Percentiles rank a stretch among this genome's conserved stretches.
These are phyloP conservation scores for Trypanosoma melophagium DNA, from an alignment of 208 protist genomes.

Conservation along the genomic window DNA sequence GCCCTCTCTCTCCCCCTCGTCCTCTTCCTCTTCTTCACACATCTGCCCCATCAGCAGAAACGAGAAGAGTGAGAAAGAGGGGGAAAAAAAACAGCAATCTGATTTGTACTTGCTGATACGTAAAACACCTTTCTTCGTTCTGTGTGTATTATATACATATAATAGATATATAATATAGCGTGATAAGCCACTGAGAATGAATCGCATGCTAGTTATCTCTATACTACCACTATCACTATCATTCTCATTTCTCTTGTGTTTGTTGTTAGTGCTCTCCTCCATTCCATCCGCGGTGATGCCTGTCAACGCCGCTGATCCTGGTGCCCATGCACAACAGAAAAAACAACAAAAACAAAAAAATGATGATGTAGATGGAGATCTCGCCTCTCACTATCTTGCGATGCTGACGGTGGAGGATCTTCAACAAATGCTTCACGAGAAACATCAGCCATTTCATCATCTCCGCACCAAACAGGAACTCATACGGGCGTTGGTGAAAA, in stretches of 20 bases:
- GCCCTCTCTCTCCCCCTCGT: no score
- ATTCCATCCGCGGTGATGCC: no score
- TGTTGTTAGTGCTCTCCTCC: no score
- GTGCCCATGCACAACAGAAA: no score
- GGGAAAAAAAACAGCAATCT: neutral
- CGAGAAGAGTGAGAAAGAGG: constrained; percentile 1
- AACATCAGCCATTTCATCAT: constrained; percentile 23
- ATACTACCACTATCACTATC: neutral
- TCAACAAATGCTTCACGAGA: constrained; percentile 57
- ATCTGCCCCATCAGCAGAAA: neutral
- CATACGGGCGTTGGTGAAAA: constrained; percentile 35
- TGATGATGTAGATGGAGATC: neutral
- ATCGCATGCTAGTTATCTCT: constrained; percentile 1
- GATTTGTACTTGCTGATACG: constrained; percentile 8
- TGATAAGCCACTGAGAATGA: neutral
- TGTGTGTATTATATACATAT: no score
- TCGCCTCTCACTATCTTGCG: constrained; percentile 40
- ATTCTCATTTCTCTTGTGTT: constrained; percentile 1
- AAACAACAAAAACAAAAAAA: no score
- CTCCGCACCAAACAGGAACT: constrained; percentile 37
- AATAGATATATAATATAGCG: no score
- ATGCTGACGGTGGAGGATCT: constrained; percentile 54
- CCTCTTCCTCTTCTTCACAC: no score
- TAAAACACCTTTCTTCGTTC: no score
- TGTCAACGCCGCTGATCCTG: no score